Evolutionary conservation across 176 grass and related monocot species (phyloP), one percentile per base, ranked within the genome.

Genomic region (Triticum timopheevii): DNA sequence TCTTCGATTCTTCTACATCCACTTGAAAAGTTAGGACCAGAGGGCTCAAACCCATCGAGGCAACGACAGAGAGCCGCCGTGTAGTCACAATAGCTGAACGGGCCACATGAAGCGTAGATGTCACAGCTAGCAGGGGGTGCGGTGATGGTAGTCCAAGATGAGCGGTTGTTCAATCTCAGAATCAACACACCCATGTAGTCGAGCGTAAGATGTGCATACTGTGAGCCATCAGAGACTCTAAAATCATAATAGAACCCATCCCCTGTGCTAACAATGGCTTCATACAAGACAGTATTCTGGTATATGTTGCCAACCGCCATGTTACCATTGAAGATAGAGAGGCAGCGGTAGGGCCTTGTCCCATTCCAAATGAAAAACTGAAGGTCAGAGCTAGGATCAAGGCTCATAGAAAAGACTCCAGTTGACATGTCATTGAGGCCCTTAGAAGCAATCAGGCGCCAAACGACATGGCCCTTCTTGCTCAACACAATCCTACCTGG

Each of bases 61-160:
- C 49, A 52, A 3, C 20, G 11, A 64, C 88, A 95, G 1, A 10
- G 1, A 3, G 34, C 61, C 22, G 3, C 40, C 2, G 61, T 78
- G 40, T 31, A 24, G 76, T 90, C 63, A 6, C 87, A 88, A 56
- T 90, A 85, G 5, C 87, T 68, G 27, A 80, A 86, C 0, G 79
- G 84, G 39, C 87, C 91, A 33, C 91, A 96, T 1, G 83, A 82
- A 0, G 40, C 69, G 1, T 88, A 90, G 19, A 25, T 1, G 1
- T 76, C 85, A 13, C 65, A 92, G 10, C 34, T 4, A 15, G 8
- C 3, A 4, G 61, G 27, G 13, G 0, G 10, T 23, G 65, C 16
- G 0, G 8, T 4, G 9, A 36, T 11, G 65, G 64, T 8, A 0
- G 22, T 36, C 80, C 85, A 91, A 1, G 39, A 83, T 0, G 71